These are phyloP conservation scores for Cyclotella kingstonii DNA, from an alignment of 108 stramenopile species.

Conservation along the genomic window DNA sequence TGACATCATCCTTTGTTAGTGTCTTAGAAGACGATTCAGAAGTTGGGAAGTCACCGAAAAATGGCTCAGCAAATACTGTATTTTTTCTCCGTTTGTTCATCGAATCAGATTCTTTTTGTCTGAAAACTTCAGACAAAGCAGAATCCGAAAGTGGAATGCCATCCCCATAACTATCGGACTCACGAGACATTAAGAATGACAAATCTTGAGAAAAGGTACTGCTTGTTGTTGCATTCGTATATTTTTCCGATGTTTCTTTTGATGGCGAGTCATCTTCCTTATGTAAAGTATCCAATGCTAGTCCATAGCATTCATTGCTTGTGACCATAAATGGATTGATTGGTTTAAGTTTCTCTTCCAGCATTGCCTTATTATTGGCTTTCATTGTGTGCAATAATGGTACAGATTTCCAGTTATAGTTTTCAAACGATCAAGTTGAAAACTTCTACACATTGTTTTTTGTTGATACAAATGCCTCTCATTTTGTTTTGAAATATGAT, in stretches of 20 bases:
- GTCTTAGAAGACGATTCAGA: conserved; percentile 3
- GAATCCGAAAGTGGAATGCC: conserved; percentile 36
- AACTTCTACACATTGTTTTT: too few relatives aligned
- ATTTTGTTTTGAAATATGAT: conserved; percentile 1
- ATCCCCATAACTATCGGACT: conserved; percentile 45
- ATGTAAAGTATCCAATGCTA: conserved; percentile 26
- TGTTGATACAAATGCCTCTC: too few relatives aligned
- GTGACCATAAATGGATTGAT: conserved; percentile 56
- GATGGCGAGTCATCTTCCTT: background rate
- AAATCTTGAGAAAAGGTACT: conserved; percentile 20
- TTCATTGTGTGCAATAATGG: too few relatives aligned
- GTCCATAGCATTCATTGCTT: conserved; percentile 51
- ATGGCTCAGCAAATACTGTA: conserved; percentile 12
- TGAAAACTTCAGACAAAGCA: conserved; percentile 40
- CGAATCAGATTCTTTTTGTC: conserved; percentile 34
- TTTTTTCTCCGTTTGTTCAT: conserved; percentile 49
- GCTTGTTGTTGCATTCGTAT: background rate
- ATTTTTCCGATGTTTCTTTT: background rate
- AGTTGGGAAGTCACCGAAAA: background rate
- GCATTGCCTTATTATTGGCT: background rate
- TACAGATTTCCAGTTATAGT: too few relatives aligned
- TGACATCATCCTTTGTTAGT: conserved; percentile 36
- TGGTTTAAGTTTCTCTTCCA: background rate
- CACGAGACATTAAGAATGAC: conserved; percentile 46
- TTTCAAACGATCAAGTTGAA: too few relatives aligned